These are phyloP conservation scores for Pythium dissimile DNA, from an alignment of 352 stramenopile genomes.

Conservation along the genomic window DNA sequence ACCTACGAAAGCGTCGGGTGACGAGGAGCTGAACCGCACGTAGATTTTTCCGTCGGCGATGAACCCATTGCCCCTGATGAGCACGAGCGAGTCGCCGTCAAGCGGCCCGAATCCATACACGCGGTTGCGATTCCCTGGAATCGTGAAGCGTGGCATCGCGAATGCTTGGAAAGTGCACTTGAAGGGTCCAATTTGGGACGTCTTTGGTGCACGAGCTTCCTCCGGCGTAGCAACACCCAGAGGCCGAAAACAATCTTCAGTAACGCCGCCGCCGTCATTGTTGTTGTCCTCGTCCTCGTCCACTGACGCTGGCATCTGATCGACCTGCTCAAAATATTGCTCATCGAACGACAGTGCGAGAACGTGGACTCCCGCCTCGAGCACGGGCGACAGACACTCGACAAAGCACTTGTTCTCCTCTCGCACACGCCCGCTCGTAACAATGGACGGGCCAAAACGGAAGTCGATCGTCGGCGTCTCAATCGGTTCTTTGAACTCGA, in stretches of 20 bases:
- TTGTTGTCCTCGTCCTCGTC: background rate
- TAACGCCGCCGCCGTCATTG: too few relatives aligned
- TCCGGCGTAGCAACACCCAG: too few relatives aligned
- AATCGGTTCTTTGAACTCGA: slow-evolving; percentile 57
- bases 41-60: slow-evolving; percentile 60
- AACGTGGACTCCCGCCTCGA: slow-evolving; percentile 36
- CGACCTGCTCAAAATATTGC: slow-evolving; percentile 50
- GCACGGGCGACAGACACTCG: slow-evolving; percentile 59
- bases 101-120: slow-evolving; percentile 51
- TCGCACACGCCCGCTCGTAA: slow-evolving; percentile 20
- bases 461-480: slow-evolving; percentile 59
- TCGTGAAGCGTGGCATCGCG: slow-evolving; percentile 48
- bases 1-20: slow-evolving; percentile 28
- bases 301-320: background rate
- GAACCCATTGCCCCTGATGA: slow-evolving; percentile 58
- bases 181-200: background rate
- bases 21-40: slow-evolving; percentile 52
- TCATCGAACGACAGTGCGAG: slow-evolving; percentile 67
- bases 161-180: slow-evolving; percentile 46
- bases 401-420: slow-evolving; percentile 38
- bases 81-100: slow-evolving; percentile 40
- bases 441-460: slow-evolving; percentile 38
- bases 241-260: too few relatives aligned
- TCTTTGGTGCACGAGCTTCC: background rate
- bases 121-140: slow-evolving; percentile 35